Evolutionary conservation across 2,329 filamentous ascomycete species (phyloP).

Genomic region (Diaporthe eres): DNA sequence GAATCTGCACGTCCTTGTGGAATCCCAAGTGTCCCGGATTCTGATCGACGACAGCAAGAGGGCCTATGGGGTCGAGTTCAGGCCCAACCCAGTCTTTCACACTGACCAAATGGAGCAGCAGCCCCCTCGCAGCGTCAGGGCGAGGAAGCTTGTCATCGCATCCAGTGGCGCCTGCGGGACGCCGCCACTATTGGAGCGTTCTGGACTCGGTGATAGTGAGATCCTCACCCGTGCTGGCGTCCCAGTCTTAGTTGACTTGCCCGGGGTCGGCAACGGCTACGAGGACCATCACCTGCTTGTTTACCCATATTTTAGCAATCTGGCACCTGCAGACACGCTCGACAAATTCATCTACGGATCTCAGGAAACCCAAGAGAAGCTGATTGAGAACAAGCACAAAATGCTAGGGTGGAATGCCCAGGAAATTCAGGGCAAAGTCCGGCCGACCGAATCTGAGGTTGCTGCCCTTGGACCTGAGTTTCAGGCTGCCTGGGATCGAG

Average conservation of each 20-base stretch:
- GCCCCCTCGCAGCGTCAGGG: slow-evolving; percentile 55
- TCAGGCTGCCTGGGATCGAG: slow-evolving; percentile 44
- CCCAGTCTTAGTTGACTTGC: slow-evolving; percentile 60
- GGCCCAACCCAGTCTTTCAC: slow-evolving; percentile 56
- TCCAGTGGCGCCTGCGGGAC: slow-evolving; percentile 58
- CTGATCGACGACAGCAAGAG: slow-evolving; percentile 59
- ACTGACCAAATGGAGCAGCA: slow-evolving; percentile 43
- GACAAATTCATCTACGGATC: slow-evolving; percentile 2
- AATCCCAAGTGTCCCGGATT: slow-evolving; percentile 65
- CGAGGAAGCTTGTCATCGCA: slow-evolving; percentile 61
- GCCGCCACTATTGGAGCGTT: slow-evolving; percentile 63
- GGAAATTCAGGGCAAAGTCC: slow-evolving; percentile 44
- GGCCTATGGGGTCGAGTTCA: slow-evolving; percentile 66
- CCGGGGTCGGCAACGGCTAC: slow-evolving; percentile 67
- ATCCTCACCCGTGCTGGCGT: slow-evolving; percentile 64
- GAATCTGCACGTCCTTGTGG: slow-evolving; percentile 68
- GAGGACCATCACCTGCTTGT: slow-evolving; percentile 52
- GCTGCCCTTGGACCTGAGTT: slow-evolving; percentile 45
- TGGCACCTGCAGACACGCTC: background rate
- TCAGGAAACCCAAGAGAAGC: slow-evolving; percentile 26
- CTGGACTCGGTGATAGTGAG: slow-evolving; percentile 61
- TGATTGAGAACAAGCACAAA: slow-evolving; percentile 41
- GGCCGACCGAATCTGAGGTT: slow-evolving; percentile 45
- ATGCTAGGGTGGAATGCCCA: slow-evolving; percentile 46
- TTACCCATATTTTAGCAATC: slow-evolving; percentile 13